These are phyloP conservation scores for Globisporangium perplexum DNA, from an alignment of 352 stramenopile species.

Conservation along the genomic window DNA sequence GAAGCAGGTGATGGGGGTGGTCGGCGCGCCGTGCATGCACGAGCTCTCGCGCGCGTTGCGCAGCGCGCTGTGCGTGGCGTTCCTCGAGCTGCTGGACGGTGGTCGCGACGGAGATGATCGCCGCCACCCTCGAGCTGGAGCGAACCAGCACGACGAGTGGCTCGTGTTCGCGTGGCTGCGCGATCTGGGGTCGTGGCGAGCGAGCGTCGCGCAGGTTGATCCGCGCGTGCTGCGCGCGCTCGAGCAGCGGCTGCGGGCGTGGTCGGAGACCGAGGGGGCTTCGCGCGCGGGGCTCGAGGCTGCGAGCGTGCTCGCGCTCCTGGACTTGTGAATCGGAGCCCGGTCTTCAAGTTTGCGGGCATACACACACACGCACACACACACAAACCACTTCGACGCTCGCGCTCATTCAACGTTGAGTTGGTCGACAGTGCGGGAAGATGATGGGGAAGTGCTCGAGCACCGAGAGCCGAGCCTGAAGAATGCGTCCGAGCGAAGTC, in stretches of 20 bases:
- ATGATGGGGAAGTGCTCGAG: neutral
- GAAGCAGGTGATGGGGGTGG: constrained; percentile 24
- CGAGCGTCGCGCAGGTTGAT: constrained; percentile 24
- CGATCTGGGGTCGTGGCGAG: constrained; percentile 11
- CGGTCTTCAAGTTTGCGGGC: neutral
- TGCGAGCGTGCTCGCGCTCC: constrained; percentile 29
- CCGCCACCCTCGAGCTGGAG: neutral
- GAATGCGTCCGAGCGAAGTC: no score
- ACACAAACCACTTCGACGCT: no score
- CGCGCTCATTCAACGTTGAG: neutral
- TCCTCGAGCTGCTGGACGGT: constrained; percentile 40
- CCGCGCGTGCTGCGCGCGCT: constrained; percentile 31
- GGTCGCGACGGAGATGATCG: neutral
- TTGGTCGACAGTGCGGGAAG: neutral
- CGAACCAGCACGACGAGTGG: constrained; percentile 15
- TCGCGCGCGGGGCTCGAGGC: constrained; percentile 28
- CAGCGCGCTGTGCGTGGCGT: constrained; percentile 48
- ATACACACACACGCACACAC: neutral
- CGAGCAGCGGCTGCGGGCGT: constrained; percentile 19
- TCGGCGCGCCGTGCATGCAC: constrained; percentile 26
- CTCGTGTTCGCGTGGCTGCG: constrained; percentile 49
- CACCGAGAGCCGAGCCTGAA: neutral
- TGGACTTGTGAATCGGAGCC: constrained; percentile 15
- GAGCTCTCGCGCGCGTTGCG: constrained; percentile 24
- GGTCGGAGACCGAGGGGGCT: constrained; percentile 19